phyloP scores from a whole-genome alignment of 768 basidiomycete species.

The Lactarius deliciosus region DNA sequence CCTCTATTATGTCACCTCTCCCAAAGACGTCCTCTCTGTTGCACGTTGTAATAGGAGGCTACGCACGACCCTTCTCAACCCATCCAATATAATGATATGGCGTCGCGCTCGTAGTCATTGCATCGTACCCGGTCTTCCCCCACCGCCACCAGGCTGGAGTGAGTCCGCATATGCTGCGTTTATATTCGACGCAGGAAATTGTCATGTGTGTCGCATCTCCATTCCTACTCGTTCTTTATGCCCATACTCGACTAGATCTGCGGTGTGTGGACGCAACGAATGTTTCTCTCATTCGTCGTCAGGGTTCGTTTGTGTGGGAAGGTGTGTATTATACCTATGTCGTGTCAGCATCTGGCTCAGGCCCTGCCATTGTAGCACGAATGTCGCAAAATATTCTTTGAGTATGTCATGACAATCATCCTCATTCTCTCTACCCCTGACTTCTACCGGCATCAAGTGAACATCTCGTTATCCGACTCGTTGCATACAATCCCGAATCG shows the following conservation, averaged over 20 bases:
- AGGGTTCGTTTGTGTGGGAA: conserved; percentile 20
- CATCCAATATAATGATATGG: conserved; percentile 58
- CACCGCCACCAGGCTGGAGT: conserved; percentile 44
- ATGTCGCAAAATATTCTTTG: conserved; percentile 9
- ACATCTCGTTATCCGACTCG: not conserved
- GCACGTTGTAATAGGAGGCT: conserved; percentile 58
- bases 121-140: conserved; percentile 41
- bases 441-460: not conserved
- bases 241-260: conserved; percentile 3
- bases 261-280: conserved; percentile 41
- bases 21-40: conserved; percentile 57
- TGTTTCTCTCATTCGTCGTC: conserved; percentile 24
- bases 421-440: not conserved
- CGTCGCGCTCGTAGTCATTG: conserved; percentile 46
- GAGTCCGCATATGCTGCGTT: conserved; percentile 66
- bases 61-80: conserved; percentile 48
- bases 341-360: not conserved
- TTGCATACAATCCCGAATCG: not conserved
- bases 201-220: conserved; percentile 45
- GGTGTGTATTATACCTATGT: conserved; percentile 10
- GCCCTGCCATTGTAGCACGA: conserved; percentile 3
- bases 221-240: not conserved
- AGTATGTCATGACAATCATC: conserved; percentile 10
- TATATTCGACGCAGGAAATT: conserved; percentile 56
- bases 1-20: conserved; percentile 50